A percentile compares a stretch with the other conserved stretches of the same genome.
Evolutionary conservation across 2,329 filamentous ascomycete genomes (phyloP).

Genomic region (Ascochyta viciae-villosae): DNA sequence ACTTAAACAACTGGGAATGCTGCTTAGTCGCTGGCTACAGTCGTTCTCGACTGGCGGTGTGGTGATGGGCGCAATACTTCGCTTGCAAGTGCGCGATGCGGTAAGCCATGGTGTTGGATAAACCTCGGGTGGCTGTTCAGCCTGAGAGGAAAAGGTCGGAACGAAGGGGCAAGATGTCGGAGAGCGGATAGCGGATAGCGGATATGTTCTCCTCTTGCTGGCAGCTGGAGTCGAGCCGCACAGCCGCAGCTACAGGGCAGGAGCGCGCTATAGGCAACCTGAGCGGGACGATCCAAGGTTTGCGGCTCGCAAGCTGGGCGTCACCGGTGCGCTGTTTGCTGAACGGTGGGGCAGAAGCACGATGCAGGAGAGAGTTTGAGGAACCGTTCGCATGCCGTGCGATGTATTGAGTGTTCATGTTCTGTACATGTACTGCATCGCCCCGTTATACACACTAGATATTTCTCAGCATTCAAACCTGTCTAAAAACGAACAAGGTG

Average conservation of each 20-base stretch:
- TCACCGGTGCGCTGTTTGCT: conserved; percentile 2
- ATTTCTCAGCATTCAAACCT: conserved; percentile 5
- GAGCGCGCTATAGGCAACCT: conserved; percentile 6
- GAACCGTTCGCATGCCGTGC: conserved; percentile 17
- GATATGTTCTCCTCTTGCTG: not conserved
- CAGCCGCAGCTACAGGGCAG: not conserved
- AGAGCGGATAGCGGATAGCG: not conserved
- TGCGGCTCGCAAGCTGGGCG: not conserved
- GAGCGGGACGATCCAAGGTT: not conserved
- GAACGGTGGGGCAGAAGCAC: conserved; percentile 19
- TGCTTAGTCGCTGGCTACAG: conserved; percentile 7
- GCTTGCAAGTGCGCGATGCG: conserved; percentile 6
- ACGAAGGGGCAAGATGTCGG: not conserved
- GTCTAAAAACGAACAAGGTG: conserved; percentile 20
- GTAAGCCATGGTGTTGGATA: not conserved
- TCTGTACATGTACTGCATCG: conserved; percentile 1
- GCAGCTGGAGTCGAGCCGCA: not conserved
- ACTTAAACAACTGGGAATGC: conserved; percentile 4
- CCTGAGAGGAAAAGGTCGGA: not conserved
- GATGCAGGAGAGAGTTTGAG: conserved; percentile 22
- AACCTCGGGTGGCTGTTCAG: not conserved
- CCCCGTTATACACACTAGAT: not conserved
- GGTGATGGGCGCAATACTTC: not conserved
- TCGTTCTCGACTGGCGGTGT: conserved; percentile 4
- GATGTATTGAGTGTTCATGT: conserved; percentile 9